phyloP scores from a whole-genome alignment of 139 green algal species.

The Marvania coccoides region DNA sequence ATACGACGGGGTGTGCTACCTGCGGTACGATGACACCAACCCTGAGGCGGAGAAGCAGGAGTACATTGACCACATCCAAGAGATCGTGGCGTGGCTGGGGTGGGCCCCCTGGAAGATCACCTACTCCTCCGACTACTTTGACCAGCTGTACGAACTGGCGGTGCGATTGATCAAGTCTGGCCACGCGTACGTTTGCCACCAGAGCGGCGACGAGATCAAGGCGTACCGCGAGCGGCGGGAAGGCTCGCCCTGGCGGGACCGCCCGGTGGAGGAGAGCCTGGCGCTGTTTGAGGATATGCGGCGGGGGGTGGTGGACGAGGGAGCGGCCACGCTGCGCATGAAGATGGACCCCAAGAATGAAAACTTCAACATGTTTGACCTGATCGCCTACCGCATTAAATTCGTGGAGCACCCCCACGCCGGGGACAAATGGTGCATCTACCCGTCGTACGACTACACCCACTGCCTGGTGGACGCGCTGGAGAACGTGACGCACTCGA shows the following conservation, averaged over 20 bases:
- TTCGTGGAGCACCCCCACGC: conserved; percentile 82
- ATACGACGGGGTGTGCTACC: conserved; percentile 78
- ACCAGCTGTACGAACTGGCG: conserved; percentile 84
- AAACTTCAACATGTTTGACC: conserved; percentile 97
- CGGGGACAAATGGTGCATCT: conserved; percentile 89
- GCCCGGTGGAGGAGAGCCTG: conserved; percentile 81
- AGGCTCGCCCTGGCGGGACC: conserved; percentile 83
- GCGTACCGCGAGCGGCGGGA: conserved; percentile 57
- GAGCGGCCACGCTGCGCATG: conserved; percentile 79
- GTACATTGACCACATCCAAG: conserved; percentile 97
- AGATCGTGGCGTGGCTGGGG: conserved; percentile 93
- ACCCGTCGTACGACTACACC: conserved; percentile 99
- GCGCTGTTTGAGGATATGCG: conserved; percentile 95
- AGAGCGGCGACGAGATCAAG: conserved; percentile 91
- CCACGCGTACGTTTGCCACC: conserved; percentile 94
- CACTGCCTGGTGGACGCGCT: conserved; percentile 96
- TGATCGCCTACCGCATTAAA: conserved; percentile 97
- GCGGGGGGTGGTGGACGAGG: conserved; percentile 83
- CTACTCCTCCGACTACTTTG: conserved; percentile 94
- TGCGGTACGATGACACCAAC: conserved; percentile 98
- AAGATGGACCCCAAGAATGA: conserved; percentile 84
- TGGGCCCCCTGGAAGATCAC: conserved; percentile 91
- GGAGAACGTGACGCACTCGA: conserved; percentile 98
- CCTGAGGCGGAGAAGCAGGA: conserved; percentile 96
- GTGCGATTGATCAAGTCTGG: conserved; percentile 88